Conservation (phyloP, 345 rosid genomes). For the rapeseed (Brassica napus) region DNA sequence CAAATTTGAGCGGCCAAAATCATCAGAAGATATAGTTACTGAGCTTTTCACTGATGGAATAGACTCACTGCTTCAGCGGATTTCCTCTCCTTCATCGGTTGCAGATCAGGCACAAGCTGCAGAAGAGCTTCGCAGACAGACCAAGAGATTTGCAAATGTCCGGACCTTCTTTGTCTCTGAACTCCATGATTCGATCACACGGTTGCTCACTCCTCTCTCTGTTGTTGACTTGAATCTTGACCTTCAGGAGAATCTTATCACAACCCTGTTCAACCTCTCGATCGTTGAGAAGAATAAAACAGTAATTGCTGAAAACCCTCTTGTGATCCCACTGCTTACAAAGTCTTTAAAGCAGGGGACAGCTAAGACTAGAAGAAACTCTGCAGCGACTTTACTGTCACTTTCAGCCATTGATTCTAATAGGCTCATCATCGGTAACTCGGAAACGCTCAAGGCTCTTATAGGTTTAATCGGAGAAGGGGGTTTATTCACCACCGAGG, state of each 20-base stretch:
- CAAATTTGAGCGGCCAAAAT: conserved; percentile 39
- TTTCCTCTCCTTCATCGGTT: conserved; percentile 45
- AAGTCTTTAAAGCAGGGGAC: conserved; percentile 44
- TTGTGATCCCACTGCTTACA: conserved; percentile 47
- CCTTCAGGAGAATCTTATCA: conserved; percentile 42
- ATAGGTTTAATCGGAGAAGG: conserved; percentile 50
- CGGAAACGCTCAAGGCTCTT: conserved; percentile 54
- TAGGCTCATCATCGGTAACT: conserved; percentile 47
- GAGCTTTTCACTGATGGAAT: conserved; percentile 34
- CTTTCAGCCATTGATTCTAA: conserved; percentile 38
- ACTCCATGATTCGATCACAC: conserved; percentile 36
- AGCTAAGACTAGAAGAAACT: conserved; percentile 47
- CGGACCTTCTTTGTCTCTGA: conserved; percentile 46
- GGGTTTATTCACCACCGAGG: conserved; percentile 43
- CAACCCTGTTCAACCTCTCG: conserved; percentile 53
- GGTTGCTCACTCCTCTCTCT: conserved; percentile 47
- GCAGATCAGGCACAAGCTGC: conserved; percentile 54
- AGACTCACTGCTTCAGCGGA: conserved; percentile 46
- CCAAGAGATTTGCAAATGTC: conserved; percentile 45
- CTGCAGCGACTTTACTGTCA: conserved; percentile 52
- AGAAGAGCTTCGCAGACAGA: conserved; percentile 48
- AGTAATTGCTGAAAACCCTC: conserved; percentile 43
- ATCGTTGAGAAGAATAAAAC: conserved; percentile 44
- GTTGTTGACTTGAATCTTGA: conserved; percentile 31
- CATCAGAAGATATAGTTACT: conserved; percentile 26